Percentiles rank a stretch among this genome's conserved stretches.
Conservation (phyloP, 2,329 filamentous ascomycete genomes). For the Pestalotiopsis sp. region DNA sequence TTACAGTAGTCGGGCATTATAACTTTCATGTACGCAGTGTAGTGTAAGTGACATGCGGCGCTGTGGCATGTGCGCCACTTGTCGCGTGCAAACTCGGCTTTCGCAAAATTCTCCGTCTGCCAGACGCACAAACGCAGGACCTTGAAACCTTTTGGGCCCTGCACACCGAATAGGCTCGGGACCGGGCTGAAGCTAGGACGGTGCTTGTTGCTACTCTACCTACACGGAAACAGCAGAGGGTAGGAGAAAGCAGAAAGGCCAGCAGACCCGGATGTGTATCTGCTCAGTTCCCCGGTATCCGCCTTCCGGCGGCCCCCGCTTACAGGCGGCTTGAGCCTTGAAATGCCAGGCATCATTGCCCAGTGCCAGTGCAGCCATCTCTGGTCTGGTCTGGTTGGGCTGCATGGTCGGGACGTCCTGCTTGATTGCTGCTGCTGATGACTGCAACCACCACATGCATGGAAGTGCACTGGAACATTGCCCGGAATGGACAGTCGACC, state of each 20-base stretch:
- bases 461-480: conserved; percentile 3
- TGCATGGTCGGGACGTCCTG: not conserved
- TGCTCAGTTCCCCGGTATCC: not conserved
- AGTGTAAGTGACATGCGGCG: too few relatives aligned
- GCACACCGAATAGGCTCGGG: not conserved
- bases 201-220: too few relatives aligned
- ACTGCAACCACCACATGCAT: not conserved
- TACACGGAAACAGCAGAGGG: too few relatives aligned
- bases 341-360: not conserved
- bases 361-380: too few relatives aligned
- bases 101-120: too few relatives aligned
- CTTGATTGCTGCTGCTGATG: not conserved
- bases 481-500: not conserved
- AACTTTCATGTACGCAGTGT: too few relatives aligned
- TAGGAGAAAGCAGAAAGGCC: not conserved
- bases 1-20: too few relatives aligned
- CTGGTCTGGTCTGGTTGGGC: not conserved
- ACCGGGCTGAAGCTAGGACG: not conserved
- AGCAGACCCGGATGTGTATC: not conserved
- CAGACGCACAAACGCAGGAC: too few relatives aligned
- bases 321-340: not conserved
- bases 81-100: too few relatives aligned
- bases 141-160: too few relatives aligned
- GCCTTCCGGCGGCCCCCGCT: conserved; percentile 3
- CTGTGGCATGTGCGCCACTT: too few relatives aligned